These are phyloP conservation scores for Nothomitra cinnamomea DNA, from an alignment of 2,329 filamentous ascomycete species.

Conservation along the genomic window DNA sequence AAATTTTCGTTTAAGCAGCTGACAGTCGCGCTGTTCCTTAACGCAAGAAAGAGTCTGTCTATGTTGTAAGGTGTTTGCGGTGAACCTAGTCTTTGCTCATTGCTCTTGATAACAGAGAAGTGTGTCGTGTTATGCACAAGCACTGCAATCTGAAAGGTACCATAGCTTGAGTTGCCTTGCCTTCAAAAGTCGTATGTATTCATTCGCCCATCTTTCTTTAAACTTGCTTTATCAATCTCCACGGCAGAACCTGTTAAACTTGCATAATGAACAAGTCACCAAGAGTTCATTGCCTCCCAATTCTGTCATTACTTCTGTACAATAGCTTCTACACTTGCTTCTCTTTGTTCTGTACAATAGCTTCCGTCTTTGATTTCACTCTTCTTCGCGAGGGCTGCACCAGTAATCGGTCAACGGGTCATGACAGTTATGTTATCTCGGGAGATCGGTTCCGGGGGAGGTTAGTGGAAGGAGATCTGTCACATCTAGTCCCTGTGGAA, in stretches of 20 bases:
- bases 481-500: neutral
- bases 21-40: neutral
- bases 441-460: neutral
- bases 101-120: no score
- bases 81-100: no score
- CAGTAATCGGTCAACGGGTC: neutral
- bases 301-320: neutral
- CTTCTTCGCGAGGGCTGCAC: neutral
- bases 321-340: neutral
- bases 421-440: neutral
- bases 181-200: no score
- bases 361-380: neutral
- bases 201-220: no score
- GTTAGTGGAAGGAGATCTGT: neutral
- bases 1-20: neutral
- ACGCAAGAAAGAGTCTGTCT: neutral
- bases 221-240: no score
- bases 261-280: no score
- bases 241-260: no score
- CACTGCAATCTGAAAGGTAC: no score
- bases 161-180: no score
- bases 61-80: no score
- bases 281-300: no score
- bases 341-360: neutral
- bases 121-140: no score